Base-by-base conservation (phyloP, 139 green algal genomes). In the Astrephomene gubernaculifera region DNA sequence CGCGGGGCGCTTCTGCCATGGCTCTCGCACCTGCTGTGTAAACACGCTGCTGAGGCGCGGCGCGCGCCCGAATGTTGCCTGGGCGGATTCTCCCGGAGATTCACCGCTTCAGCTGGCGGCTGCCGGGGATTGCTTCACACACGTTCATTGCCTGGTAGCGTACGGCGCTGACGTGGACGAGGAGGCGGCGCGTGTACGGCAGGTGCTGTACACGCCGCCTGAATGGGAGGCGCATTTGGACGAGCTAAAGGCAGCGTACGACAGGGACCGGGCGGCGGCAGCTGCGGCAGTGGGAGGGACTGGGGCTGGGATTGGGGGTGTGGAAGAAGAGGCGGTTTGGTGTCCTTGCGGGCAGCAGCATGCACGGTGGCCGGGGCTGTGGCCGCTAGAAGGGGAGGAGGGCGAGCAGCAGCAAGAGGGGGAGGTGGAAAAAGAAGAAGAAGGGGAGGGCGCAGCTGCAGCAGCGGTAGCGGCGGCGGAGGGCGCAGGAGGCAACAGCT, bases 101-200 rank as follows among this genome's bases (percentile, higher is more conserved):
- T 54, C 44, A 9, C 63, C 79, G 2, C 64, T 85, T 5, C 19
- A 41, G 6, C 79, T 85, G 24, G 79, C 79, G 5, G 79, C 79
- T 0, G 1, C 9, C 3, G 79, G 63, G 43, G 64, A 85, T 29
- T 74, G 63, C 79, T 85, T 85, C 79, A 76, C 41, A 2, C 63
- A 74, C 63, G 79, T 85, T n/a, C 64, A 85, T 43, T 36, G 21
- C 22, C 79, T 85, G 36, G 61, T 75, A 27, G 79, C 79, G 6
- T 67, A 68, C 44, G 79, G 79, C 3, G 79, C 79, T 1, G 79
- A 74, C 43, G 63, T 67, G 10, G 44, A 7, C 43, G 63, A 33
- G 2, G 79, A 85, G 79, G 63, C 64, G 64, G 44, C 31, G 6
- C 63, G 64, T 4, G 79, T 85, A 8, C 79, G 79, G 7, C 3